Percentiles rank a stretch among this genome's conserved stretches.
phyloP scores from a whole-genome alignment of 2,329 filamentous ascomycete species.

The Penicillium occitanis region DNA sequence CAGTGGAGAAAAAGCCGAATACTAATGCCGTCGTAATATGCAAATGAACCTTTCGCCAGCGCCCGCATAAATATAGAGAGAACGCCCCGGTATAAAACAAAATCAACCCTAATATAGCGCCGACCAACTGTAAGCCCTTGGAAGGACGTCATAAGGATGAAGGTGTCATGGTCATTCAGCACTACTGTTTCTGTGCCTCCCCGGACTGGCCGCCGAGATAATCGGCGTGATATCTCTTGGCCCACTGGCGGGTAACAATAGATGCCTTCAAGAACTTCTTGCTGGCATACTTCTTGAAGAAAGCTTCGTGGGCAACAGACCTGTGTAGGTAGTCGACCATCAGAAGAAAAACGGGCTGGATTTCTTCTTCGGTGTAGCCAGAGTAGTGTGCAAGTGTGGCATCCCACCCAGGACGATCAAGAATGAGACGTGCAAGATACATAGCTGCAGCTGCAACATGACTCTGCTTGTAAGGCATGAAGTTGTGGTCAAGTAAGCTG shows the following conservation, averaged over 20 bases:
- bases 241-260: slow-evolving; percentile 88
- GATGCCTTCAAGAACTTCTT: slow-evolving; percentile 99
- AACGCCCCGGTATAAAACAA: slow-evolving; percentile 24
- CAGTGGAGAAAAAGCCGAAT: slow-evolving; percentile 21
- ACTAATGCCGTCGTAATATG: slow-evolving; percentile 44
- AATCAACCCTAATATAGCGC: slow-evolving; percentile 20
- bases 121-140: slow-evolving; percentile 18
- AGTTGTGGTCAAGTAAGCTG: slow-evolving; percentile 88
- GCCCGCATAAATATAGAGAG: slow-evolving; percentile 23
- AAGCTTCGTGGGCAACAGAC: slow-evolving; percentile 89
- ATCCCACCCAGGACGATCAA: slow-evolving; percentile 91
- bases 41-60: slow-evolving; percentile 28
- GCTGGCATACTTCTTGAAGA: slow-evolving; percentile 99
- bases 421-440: slow-evolving; percentile 87
- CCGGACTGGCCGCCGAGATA: slow-evolving; percentile 38
- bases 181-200: slow-evolving; percentile 22
- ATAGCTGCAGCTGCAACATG: slow-evolving; percentile 90
- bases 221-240: slow-evolving; percentile 67
- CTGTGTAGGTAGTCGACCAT: slow-evolving; percentile 96
- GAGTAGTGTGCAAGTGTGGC: slow-evolving; percentile 84
- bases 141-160: slow-evolving; percentile 21
- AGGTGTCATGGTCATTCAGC: slow-evolving; percentile 20
- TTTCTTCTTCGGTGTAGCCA: slow-evolving; percentile 89
- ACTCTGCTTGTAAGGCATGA: slow-evolving; percentile 85
- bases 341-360: slow-evolving; percentile 84